Conservation (phyloP, 164 flowering plant genomes). For the Amborella trichopoda region DNA sequence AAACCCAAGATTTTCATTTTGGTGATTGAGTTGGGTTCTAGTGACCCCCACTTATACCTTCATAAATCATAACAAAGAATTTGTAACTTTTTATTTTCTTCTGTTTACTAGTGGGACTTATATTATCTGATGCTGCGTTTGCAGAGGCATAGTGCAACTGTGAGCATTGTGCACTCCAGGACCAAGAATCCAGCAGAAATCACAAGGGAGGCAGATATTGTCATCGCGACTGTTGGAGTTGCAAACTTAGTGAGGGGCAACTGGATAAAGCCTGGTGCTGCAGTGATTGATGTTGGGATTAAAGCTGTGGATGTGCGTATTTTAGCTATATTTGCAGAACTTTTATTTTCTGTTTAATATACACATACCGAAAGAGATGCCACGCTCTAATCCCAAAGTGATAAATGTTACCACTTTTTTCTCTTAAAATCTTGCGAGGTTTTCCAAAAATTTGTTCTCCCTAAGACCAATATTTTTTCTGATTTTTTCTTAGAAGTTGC, state of each 20-base stretch:
- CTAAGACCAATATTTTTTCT: not conserved
- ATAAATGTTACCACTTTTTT: not conserved
- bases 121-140: conserved; percentile 7
- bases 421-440: no score
- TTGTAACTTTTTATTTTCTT: not conserved
- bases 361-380: not conserved
- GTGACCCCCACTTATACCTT: no score
- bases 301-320: conserved; percentile 76
- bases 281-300: conserved; percentile 89
- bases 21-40: no score
- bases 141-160: conserved; percentile 92
- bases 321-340: not conserved
- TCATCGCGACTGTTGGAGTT: conserved; percentile 79
- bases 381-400: not conserved
- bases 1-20: no score
- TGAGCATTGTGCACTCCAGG: conserved; percentile 72
- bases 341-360: not conserved
- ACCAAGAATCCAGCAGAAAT: conserved; percentile 79
- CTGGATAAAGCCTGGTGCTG: conserved; percentile 97
- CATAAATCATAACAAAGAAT: not conserved
- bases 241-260: conserved; percentile 83
- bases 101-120: not conserved
- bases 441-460: not conserved
- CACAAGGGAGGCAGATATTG: conserved; percentile 75
- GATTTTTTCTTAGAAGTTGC: not conserved